A percentile compares a stretch with the other conserved stretches of the same genome.
These are phyloP conservation scores for Babesia caballi DNA, from an alignment of 169 alveolate species.

Conservation along the genomic window DNA sequence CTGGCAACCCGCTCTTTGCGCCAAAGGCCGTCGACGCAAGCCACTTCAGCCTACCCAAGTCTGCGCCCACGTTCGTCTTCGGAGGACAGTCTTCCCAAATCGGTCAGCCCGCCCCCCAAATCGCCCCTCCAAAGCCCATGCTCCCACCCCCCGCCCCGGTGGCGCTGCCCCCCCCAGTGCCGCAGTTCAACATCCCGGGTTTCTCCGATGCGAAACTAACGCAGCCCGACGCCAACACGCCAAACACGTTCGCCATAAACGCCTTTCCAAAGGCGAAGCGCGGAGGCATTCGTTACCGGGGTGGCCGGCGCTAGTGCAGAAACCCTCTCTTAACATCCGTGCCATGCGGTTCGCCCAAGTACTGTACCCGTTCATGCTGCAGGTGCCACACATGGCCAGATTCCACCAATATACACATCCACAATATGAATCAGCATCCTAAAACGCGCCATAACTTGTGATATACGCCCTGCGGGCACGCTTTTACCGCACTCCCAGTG, in stretches of 20 bases:
- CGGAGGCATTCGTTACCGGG: constrained; percentile 8
- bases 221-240: not conserved
- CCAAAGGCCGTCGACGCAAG: constrained; percentile 38
- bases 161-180: constrained; percentile 11
- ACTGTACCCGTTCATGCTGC: too few relatives aligned
- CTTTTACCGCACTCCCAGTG: too few relatives aligned
- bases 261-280: constrained; percentile 25
- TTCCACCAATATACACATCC: too few relatives aligned
- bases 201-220: constrained; percentile 7
- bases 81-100: constrained; percentile 16
- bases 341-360: too few relatives aligned
- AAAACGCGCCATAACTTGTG: too few relatives aligned
- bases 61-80: constrained; percentile 56
- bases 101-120: not conserved
- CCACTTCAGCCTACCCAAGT: constrained; percentile 23
- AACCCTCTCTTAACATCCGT: not conserved
- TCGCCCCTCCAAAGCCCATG: not conserved
- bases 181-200: constrained; percentile 36
- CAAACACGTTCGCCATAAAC: constrained; percentile 23
- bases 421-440: too few relatives aligned
- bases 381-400: too few relatives aligned
- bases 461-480: too few relatives aligned
- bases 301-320: constrained; percentile 14
- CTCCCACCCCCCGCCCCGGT: not conserved
- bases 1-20: constrained; percentile 64